Base-by-base conservation (phyloP, 805 yeast genomes). In the Ogataea thermomethanolica region DNA sequence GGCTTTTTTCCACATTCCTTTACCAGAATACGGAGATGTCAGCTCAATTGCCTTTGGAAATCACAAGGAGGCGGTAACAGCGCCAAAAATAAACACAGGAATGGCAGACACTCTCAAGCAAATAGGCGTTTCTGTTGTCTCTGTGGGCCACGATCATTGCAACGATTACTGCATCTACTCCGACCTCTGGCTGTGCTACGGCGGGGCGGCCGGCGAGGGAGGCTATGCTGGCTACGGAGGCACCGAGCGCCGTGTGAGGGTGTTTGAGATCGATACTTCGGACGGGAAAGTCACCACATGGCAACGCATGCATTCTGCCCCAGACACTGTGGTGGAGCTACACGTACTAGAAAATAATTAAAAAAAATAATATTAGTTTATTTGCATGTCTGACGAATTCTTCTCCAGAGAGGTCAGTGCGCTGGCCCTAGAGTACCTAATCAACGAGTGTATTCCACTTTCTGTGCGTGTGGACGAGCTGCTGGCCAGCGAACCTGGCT, bases 171-270 rank as follows among this genome's bases (percentile, higher is more conserved):
- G 99, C 62, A 63, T 86, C 44, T 62, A 71, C 37, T 84, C 84
- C 49, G 70, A 52, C 64, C 65, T 41, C 24, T 87, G 95, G 95
- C 65, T 93, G 25, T 93, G 99, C 56, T 89, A 88, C 57, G 99
- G 96, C 3, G 99, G 99, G 20, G 95, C 81, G 1, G 73, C 76
- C 5, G 99, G 98, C 11, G 95, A 87, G 64, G 99, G 98, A 28
- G 98, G 96, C 0, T 93, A 93, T 58, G 97, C 84, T 7, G 97
- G 97, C 0, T 88, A 89, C 54, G 91, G 89, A 1, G 91, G 90
- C 2, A 86, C 83, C 24, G 70, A 82, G n/a, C 76, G 99, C 52
- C 72, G 97, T 40, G 55, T 88, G 32, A 70, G 99, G 35, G 53
- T 82, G 0, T 91, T 71, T 57, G 88, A 84, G 29, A 52, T 90